A percentile compares a stretch with the other conserved stretches of the same genome.
Evolutionary conservation across 805 yeast genomes (phyloP).

Genomic region (Candida orba): DNA sequence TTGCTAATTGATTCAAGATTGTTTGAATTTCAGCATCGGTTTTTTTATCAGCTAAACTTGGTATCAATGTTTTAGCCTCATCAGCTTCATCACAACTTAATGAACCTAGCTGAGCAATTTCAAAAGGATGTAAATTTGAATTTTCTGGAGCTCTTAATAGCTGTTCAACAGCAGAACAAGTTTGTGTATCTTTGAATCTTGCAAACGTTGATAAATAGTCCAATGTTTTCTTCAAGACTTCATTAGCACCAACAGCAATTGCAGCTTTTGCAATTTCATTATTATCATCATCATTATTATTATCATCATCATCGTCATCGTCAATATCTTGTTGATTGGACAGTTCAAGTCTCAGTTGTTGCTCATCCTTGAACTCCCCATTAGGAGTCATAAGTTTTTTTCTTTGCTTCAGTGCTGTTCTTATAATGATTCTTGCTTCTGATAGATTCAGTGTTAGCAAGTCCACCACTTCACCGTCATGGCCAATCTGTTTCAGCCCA

Average conservation of each 20-base stretch:
- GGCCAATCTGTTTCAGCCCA: slow-evolving; percentile 69
- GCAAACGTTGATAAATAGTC: slow-evolving; percentile 82
- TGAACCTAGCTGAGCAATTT: slow-evolving; percentile 82
- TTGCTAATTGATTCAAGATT: slow-evolving; percentile 78
- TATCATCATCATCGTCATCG: slow-evolving; percentile 28
- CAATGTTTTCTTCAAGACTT: slow-evolving; percentile 85
- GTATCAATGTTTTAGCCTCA: slow-evolving; percentile 91
- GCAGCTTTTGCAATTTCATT: slow-evolving; percentile 34
- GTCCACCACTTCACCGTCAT: slow-evolving; percentile 70
- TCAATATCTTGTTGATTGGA: slow-evolving; percentile 9
- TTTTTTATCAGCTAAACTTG: slow-evolving; percentile 76
- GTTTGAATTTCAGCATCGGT: slow-evolving; percentile 83
- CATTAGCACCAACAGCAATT: slow-evolving; percentile 69
- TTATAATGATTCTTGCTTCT: slow-evolving; percentile 83
- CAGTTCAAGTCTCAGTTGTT: slow-evolving; percentile 15
- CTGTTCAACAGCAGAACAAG: slow-evolving; percentile 90
- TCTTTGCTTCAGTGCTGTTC: slow-evolving; percentile 82
- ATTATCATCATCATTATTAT: slow-evolving; percentile 26
- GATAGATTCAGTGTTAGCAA: slow-evolving; percentile 81
- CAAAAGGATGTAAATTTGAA: slow-evolving; percentile 85
- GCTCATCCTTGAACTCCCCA: slow-evolving; percentile 29
- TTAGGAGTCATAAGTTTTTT: slow-evolving; percentile 43
- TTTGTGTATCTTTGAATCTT: slow-evolving; percentile 85
- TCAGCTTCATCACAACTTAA: slow-evolving; percentile 94
- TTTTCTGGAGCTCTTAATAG: slow-evolving; percentile 69